A percentile compares a stretch with the other conserved stretches of the same genome.
Conservation (phyloP, 2,329 filamentous ascomycete species). For the Hymenoscyphus infarciens region DNA sequence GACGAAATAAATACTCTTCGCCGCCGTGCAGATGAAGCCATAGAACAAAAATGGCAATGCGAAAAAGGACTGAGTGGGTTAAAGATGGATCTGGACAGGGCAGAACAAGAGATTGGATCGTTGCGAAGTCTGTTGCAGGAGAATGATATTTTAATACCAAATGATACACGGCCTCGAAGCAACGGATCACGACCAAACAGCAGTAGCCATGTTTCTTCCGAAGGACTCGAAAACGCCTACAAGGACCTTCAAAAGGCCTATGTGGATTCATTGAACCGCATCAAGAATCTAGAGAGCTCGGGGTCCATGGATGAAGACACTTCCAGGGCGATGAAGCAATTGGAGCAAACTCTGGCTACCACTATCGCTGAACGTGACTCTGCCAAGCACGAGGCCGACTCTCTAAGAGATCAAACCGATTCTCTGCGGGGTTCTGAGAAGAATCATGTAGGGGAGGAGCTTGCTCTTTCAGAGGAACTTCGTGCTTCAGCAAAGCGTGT, state of each 20-base stretch:
- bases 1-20: constrained; percentile 82
- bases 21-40: constrained; percentile 83
- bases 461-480: constrained; percentile 65
- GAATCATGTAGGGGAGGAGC: constrained; percentile 55
- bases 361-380: constrained; percentile 70
- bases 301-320: constrained; percentile 55
- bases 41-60: constrained; percentile 94
- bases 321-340: constrained; percentile 56
- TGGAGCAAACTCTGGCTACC: constrained; percentile 65
- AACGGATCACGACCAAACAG: constrained; percentile 34
- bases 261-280: constrained; percentile 59
- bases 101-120: constrained; percentile 87
- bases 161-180: constrained; percentile 46
- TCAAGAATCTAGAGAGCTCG: constrained; percentile 59
- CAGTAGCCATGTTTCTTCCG: constrained; percentile 57
- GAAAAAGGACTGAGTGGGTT: constrained; percentile 84
- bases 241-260: constrained; percentile 71
- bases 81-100: constrained; percentile 95
- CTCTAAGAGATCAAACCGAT: constrained; percentile 60
- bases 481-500: constrained; percentile 71
- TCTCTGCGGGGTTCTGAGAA: constrained; percentile 55
- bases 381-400: constrained; percentile 61
- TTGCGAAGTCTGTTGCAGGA: constrained; percentile 74
- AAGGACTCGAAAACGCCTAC: constrained; percentile 71
- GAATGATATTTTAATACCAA: constrained; percentile 74